A percentile compares a stretch with the other conserved stretches of the same genome.
Evolutionary conservation across 164 flowering plant species (phyloP).

Genomic region (Tetracentron sinense): DNA sequence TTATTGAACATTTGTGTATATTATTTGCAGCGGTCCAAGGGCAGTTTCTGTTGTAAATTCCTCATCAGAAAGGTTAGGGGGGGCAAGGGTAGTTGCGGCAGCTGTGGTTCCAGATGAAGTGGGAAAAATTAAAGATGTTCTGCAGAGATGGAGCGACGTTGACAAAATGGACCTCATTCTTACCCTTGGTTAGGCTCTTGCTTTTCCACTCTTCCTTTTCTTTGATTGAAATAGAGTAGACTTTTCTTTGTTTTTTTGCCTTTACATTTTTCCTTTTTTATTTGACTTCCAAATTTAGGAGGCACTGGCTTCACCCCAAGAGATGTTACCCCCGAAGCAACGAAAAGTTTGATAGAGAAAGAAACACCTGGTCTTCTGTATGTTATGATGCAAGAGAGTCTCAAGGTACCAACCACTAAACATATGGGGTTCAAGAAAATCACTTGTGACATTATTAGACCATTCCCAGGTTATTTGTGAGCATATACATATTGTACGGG

Average conservation of each 20-base stretch:
- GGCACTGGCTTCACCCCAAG: slow-evolving; percentile 94
- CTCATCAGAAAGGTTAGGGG: slow-evolving; percentile 77
- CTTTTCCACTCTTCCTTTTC: neutral
- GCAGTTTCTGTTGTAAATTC: slow-evolving; percentile 80
- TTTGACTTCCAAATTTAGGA: slow-evolving; percentile 38
- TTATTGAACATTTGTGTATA: neutral
- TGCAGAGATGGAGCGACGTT: slow-evolving; percentile 74
- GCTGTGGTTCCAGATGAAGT: slow-evolving; percentile 88
- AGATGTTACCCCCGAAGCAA: slow-evolving; percentile 97
- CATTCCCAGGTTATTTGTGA: too few relatives aligned
- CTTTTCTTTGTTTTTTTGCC: neutral
- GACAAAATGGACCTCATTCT: slow-evolving; percentile 82
- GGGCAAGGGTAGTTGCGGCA: slow-evolving; percentile 67
- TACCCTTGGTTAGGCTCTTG: slow-evolving; percentile 60
- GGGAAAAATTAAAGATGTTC: slow-evolving; percentile 50
- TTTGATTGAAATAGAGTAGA: neutral
- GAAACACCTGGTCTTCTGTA: slow-evolving; percentile 90
- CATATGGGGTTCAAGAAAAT: neutral
- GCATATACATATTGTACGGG: too few relatives aligned
- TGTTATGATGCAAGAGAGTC: slow-evolving; percentile 94
- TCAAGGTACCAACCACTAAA: slow-evolving; percentile 54
- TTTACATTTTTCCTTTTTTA: neutral
- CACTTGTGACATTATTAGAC: too few relatives aligned
- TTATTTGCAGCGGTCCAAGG: slow-evolving; percentile 82
- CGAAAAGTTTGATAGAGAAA: slow-evolving; percentile 78